A percentile compares a stretch with the other conserved stretches of the same genome.
phyloP scores from a whole-genome alignment of 2,329 filamentous ascomycete genomes.

The Chalara sp. region DNA sequence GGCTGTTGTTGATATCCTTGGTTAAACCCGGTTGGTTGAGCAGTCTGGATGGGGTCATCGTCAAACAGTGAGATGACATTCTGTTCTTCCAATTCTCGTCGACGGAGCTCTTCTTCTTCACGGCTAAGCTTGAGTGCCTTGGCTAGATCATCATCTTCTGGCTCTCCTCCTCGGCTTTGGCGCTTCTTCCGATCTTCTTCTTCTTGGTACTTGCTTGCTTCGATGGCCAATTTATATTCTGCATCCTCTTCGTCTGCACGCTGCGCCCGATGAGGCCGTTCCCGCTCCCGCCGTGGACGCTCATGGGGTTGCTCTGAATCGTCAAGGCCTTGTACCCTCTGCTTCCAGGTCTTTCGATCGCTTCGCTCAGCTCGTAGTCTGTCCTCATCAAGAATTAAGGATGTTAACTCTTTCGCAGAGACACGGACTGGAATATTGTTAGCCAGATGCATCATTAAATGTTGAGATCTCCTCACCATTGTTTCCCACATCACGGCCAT shows the following conservation, averaged over 20 bases:
- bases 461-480: slow-evolving; percentile 60
- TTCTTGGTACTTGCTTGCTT: slow-evolving; percentile 91
- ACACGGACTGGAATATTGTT: slow-evolving; percentile 65
- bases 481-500: slow-evolving; percentile 89
- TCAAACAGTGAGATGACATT: slow-evolving; percentile 88
- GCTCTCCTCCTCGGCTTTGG: slow-evolving; percentile 45
- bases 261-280: slow-evolving; percentile 42
- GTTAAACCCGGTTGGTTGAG: slow-evolving; percentile 80
- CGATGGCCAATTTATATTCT: slow-evolving; percentile 83
- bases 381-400: slow-evolving; percentile 89
- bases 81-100: slow-evolving; percentile 77
- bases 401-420: slow-evolving; percentile 91
- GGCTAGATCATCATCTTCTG: slow-evolving; percentile 78
- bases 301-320: slow-evolving; percentile 55
- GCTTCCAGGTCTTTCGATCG: slow-evolving; percentile 94
- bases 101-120: slow-evolving; percentile 86
- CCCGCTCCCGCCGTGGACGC: slow-evolving; percentile 32
- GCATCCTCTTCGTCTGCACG: slow-evolving; percentile 75
- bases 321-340: slow-evolving; percentile 86
- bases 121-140: slow-evolving; percentile 94
- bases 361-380: slow-evolving; percentile 81
- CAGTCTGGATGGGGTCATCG: slow-evolving; percentile 52
- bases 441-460: slow-evolving; percentile 14
- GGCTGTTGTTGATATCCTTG: slow-evolving; percentile 97
- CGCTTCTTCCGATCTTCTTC: slow-evolving; percentile 81